A percentile compares a stretch with the other conserved stretches of the same genome.
Conservation (phyloP, 805 yeast species). For the Spathaspora arborariae region DNA sequence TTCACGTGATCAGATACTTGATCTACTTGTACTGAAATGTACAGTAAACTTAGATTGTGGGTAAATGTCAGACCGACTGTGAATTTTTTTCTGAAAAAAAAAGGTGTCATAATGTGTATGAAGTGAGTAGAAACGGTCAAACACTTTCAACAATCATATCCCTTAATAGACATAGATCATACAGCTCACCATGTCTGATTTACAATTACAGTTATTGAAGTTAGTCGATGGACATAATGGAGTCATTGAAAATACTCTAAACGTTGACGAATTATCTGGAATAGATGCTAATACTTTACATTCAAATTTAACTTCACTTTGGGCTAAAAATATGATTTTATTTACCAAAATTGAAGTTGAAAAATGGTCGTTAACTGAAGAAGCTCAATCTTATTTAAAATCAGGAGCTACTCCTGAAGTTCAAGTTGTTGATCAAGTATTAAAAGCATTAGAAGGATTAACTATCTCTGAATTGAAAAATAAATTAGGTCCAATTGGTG, state of each 20-base stretch:
- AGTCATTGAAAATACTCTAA: constrained; percentile 63
- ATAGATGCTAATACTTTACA: constrained; percentile 63
- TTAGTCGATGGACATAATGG: constrained; percentile 50
- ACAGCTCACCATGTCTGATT: constrained; percentile 51
- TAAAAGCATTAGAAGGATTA: constrained; percentile 71
- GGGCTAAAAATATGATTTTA: constrained; percentile 76
- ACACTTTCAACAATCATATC: not conserved
- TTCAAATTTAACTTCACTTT: constrained; percentile 81
- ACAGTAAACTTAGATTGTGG: not conserved
- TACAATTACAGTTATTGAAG: constrained; percentile 62
- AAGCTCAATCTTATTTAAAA: constrained; percentile 73
- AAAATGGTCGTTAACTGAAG: constrained; percentile 68
- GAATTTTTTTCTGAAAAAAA: not conserved
- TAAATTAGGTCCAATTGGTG: constrained; percentile 78
- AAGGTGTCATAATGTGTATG: not conserved
- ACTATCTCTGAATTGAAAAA: constrained; percentile 71
- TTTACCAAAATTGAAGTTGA: constrained; percentile 74
- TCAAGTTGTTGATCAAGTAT: constrained; percentile 70
- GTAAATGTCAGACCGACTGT: not conserved
- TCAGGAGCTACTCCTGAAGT: constrained; percentile 85
- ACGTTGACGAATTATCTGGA: constrained; percentile 54
- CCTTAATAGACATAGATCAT: not conserved
- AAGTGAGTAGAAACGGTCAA: not conserved
- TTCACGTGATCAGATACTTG: not conserved
- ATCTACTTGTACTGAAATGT: not conserved